Evolutionary conservation across 352 stramenopile genomes (phyloP).

Genomic region (Stephanocyclus meneghinianus): DNA sequence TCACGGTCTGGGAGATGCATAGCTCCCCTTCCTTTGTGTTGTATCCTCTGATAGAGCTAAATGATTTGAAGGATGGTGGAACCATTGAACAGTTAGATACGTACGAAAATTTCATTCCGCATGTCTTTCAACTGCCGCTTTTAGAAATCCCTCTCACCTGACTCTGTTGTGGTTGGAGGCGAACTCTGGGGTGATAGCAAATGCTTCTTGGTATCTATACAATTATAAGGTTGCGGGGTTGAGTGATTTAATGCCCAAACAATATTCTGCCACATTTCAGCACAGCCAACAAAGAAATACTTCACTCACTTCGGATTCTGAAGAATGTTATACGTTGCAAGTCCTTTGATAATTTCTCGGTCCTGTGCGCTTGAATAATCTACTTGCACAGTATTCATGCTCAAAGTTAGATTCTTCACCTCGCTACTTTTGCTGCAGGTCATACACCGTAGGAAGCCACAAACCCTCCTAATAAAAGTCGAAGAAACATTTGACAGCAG

Average conservation of each 20-base stretch:
- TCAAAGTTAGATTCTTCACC: slow-evolving; percentile 39
- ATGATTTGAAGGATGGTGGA: neutral
- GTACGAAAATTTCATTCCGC: neutral
- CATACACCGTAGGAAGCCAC: slow-evolving; percentile 42
- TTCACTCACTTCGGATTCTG: slow-evolving; percentile 57
- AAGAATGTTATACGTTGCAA: slow-evolving; percentile 63
- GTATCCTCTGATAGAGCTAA: slow-evolving; percentile 46
- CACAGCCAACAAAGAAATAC: neutral
- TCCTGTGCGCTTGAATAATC: slow-evolving; percentile 53
- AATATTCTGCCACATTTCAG: neutral
- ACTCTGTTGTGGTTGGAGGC: slow-evolving; percentile 51
- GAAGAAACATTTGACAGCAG: slow-evolving; percentile 40
- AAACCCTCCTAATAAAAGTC: slow-evolving; percentile 42
- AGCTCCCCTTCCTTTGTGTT: slow-evolving; percentile 54
- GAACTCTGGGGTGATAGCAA: slow-evolving; percentile 58
- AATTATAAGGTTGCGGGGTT: neutral
- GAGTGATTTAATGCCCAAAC: neutral
- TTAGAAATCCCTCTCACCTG: neutral
- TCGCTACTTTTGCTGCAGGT: slow-evolving; percentile 49
- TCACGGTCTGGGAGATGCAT: neutral
- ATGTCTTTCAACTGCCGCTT: neutral
- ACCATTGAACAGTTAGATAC: neutral
- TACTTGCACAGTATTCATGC: slow-evolving; percentile 64
- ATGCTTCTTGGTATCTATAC: slow-evolving; percentile 52
- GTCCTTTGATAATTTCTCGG: slow-evolving; percentile 59